phyloP scores from a whole-genome alignment of 1,284 basidiomycete species.

The Puccinia horiana region DNA sequence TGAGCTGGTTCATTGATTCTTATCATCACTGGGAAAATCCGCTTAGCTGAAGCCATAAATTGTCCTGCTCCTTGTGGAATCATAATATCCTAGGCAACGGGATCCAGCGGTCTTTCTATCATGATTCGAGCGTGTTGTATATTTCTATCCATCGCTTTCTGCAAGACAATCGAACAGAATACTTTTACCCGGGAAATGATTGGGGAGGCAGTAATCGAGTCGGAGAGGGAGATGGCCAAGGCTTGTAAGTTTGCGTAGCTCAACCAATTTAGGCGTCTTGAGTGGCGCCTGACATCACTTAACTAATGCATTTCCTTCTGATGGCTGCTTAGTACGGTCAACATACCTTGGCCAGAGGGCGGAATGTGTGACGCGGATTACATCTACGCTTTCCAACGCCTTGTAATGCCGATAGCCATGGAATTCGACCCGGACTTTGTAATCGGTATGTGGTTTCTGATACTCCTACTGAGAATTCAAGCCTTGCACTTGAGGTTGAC shows the following conservation, averaged over 20 bases:
- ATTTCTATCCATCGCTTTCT: slow-evolving; percentile 95
- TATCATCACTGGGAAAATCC: neutral
- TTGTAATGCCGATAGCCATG: slow-evolving; percentile 94
- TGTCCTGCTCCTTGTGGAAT: neutral
- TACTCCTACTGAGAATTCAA: neutral
- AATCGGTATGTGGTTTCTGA: slow-evolving; percentile 69
- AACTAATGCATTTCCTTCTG: neutral
- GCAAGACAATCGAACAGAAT: slow-evolving; percentile 63
- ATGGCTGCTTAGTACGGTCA: slow-evolving; percentile 71
- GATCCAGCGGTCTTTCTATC: slow-evolving; percentile 90
- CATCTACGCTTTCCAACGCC: slow-evolving; percentile 88
- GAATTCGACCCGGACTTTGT: slow-evolving; percentile 95
- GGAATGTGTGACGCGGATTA: slow-evolving; percentile 96
- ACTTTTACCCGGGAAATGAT: slow-evolving; percentile 87
- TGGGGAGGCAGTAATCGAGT: slow-evolving; percentile 83
- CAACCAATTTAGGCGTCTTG: neutral
- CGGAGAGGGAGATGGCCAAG: slow-evolving; percentile 77
- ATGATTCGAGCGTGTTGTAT: slow-evolving; percentile 88
- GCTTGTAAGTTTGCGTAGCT: slow-evolving; percentile 67
- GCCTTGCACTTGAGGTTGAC: slow-evolving; percentile 14
- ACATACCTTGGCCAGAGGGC: slow-evolving; percentile 86
- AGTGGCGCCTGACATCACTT: neutral
- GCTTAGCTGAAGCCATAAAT: neutral
- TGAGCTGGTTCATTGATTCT: neutral
- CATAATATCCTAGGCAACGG: slow-evolving; percentile 73